phyloP scores from a whole-genome alignment of 371 early-diverging fungal genomes.

The Lichtheimia ramosa region DNA sequence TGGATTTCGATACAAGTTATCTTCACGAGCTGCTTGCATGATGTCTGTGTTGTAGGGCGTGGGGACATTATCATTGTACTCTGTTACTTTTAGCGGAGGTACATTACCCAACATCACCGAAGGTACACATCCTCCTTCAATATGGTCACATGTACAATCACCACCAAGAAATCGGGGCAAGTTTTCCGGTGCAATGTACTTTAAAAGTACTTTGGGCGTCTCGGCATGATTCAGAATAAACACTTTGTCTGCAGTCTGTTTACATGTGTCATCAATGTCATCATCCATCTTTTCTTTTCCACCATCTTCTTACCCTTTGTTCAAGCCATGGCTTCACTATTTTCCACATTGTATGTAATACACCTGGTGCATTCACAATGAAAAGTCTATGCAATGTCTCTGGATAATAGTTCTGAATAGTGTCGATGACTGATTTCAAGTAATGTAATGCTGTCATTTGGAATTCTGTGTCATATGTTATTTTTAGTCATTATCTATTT shows the following conservation, averaged over 20 bases:
- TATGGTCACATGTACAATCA: slow-evolving; percentile 71
- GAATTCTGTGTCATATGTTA: slow-evolving; percentile 45
- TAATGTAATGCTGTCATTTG: slow-evolving; percentile 73
- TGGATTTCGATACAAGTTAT: slow-evolving; percentile 1
- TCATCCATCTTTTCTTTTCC: no score
- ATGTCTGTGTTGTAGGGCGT: slow-evolving; percentile 28
- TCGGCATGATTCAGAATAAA: slow-evolving; percentile 60
- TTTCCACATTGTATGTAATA: slow-evolving; percentile 77
- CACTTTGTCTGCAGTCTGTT: slow-evolving; percentile 69
- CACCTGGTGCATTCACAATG: slow-evolving; percentile 77
- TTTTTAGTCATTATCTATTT: neutral
- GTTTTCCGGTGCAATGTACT: slow-evolving; percentile 70
- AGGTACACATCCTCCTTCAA: slow-evolving; percentile 72
- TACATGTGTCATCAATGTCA: neutral
- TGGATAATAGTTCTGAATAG: slow-evolving; percentile 80
- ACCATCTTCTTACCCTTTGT: slow-evolving; percentile 50
- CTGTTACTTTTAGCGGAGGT: slow-evolving; percentile 13
- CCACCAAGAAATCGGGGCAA: slow-evolving; percentile 79
- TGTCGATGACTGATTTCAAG: slow-evolving; percentile 67
- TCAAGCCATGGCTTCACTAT: slow-evolving; percentile 78
- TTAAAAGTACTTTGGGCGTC: slow-evolving; percentile 60
- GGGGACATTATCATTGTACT: slow-evolving; percentile 22
- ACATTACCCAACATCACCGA: slow-evolving; percentile 20
- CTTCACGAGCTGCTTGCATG: slow-evolving; percentile 20
- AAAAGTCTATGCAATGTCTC: slow-evolving; percentile 77